These are phyloP conservation scores for Lupinus albus DNA, from an alignment of 306 rosid species.

Conservation along the genomic window DNA sequence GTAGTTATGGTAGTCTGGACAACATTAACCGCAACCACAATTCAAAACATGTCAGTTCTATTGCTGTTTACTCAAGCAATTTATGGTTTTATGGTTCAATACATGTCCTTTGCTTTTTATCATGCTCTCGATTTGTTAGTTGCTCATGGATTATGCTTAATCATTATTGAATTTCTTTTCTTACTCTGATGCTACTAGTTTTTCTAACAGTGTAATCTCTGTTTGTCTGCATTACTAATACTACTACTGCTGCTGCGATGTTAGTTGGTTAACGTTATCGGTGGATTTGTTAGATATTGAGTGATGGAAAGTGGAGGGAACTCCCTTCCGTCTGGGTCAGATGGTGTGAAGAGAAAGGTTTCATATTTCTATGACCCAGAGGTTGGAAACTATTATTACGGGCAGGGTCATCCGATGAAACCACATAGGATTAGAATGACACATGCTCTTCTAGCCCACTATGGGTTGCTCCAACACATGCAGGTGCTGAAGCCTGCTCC, in stretches of 20 bases:
- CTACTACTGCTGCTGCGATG: too few species aligned
- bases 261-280: constrained; percentile 13
- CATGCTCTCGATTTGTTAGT: constrained; percentile 1
- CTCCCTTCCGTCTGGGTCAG: constrained; percentile 56
- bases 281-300: constrained; percentile 34
- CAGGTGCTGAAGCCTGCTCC: constrained; percentile 53
- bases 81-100: constrained; percentile 20
- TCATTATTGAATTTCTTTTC: background rate
- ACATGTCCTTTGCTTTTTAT: constrained; percentile 1
- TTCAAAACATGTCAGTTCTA: background rate
- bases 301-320: constrained; percentile 54
- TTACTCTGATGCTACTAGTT: background rate
- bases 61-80: constrained; percentile 6
- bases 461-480: constrained; percentile 60
- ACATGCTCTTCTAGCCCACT: constrained; percentile 58
- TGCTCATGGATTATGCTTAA: constrained; percentile 4
- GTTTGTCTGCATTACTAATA: background rate
- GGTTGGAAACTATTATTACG: constrained; percentile 61
- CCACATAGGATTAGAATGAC: constrained; percentile 60
- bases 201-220: constrained; percentile 14
- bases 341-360: constrained; percentile 56
- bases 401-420: constrained; percentile 61
- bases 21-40: too few species aligned
- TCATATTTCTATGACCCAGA: constrained; percentile 58
- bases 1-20: background rate